Evolutionary conservation across 179 eudicot genomes (phyloP), one percentile per base, ranked within the genome.

Genomic region (Beta macrorhiza): DNA sequence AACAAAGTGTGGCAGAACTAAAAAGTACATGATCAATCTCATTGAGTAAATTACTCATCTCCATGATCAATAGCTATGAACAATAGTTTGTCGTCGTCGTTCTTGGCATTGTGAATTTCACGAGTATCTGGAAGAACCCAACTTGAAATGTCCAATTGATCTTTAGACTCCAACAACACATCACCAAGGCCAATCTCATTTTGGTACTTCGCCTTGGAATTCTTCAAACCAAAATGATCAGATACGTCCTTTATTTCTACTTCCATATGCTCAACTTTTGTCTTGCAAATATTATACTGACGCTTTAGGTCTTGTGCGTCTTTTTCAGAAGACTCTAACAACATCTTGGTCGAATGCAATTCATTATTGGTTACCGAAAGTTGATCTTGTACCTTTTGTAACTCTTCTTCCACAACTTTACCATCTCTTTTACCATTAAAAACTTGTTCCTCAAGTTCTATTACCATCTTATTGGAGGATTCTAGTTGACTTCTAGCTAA

Each of bases 341-440:
- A 2, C 75, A 72, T 51, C 59, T 84, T 84, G 29, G 81, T 67
- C 4, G 64, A 67, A 19, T 76, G 56, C 59, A 84, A 29, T 20
- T 80, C 84, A 44, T 73, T 20, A n/a, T 78, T 69, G 70, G 74
- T 72, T 45, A 15, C 20, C n/a, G n/a, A 70, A 56, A 85, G 75
- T 79, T 85, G 78, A 3, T 79, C 80, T 55, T 76, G 75, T 49
- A 78, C 59, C 32, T 75, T 74, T 32, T 22, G 47, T 5, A 78
- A 5, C 67, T 82, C 77, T 12, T 37, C 47, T 82, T 77, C 55
- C 13, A 20, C 44, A 47, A 20, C 15, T 76, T 57, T 42, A 20
- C 65, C 58, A 19, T 81, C 83, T 19, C 29, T 68, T 52, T 67
- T 20, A 47, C 17, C 10, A 6, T 29, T 3, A 11, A n/a, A 76